Evolutionary conservation across 139 green algal species (phyloP).

Genomic region (Raphidocelis subcapitata): DNA sequence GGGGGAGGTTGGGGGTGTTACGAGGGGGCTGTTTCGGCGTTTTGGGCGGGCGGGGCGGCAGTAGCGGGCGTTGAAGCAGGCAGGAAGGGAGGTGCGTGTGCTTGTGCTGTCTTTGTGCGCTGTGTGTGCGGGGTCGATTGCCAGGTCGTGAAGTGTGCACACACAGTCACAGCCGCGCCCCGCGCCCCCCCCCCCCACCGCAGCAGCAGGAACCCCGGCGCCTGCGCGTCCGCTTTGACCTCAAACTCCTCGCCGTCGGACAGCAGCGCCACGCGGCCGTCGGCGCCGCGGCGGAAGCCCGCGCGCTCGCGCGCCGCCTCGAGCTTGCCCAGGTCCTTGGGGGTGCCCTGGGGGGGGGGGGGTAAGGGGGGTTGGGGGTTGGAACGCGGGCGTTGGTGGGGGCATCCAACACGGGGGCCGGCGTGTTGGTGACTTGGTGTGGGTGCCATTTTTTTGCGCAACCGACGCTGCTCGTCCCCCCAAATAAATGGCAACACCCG

Average conservation of each 20-base stretch:
- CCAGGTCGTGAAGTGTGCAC: not conserved
- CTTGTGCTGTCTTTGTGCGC: not conserved
- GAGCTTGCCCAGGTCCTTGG: constrained; percentile 9
- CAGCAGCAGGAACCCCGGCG: constrained; percentile 21
- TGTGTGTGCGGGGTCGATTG: not conserved
- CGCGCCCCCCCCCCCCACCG: not conserved
- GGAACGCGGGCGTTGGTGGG: too few species aligned
- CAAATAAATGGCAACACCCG: too few species aligned
- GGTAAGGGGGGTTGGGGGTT: too few species aligned
- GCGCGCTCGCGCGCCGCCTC: constrained; percentile 12
- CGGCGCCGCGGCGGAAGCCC: constrained; percentile 17
- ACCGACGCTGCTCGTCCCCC: too few species aligned
- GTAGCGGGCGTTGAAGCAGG: too few species aligned
- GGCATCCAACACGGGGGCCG: too few species aligned
- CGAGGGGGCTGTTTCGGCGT: too few species aligned
- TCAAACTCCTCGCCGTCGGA: constrained; percentile 20
- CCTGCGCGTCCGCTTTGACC: constrained; percentile 28
- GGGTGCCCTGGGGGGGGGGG: constrained; percentile 11
- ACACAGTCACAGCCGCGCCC: not conserved
- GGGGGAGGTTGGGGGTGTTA: too few species aligned
- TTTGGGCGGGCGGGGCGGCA: too few species aligned
- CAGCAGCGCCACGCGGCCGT: constrained; percentile 21
- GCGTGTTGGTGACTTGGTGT: too few species aligned
- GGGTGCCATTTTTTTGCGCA: too few species aligned
- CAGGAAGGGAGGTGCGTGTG: not conserved